These are phyloP conservation scores for Neonothopanus nambi DNA, from an alignment of 1,284 basidiomycete genomes.

Conservation along the genomic window DNA sequence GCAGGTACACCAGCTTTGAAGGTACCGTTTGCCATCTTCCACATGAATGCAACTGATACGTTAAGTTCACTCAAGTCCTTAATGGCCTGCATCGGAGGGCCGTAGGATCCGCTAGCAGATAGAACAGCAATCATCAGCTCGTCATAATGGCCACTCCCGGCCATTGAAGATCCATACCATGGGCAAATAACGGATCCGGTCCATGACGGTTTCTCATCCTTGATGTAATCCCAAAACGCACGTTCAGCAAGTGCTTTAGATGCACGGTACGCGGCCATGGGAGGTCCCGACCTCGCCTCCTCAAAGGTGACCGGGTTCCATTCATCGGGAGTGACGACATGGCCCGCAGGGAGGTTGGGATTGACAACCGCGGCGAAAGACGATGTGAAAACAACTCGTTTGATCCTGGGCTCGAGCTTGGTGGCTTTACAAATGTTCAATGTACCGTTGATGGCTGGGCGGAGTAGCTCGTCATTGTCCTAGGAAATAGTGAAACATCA, in stretches of 20 bases:
- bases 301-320: conserved; percentile 15
- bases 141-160: not conserved
- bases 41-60: conserved; percentile 13
- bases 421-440: conserved; percentile 14
- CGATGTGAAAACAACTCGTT: conserved; percentile 15
- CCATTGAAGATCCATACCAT: conserved; percentile 5
- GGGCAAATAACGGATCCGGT: conserved; percentile 11
- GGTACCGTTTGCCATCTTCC: conserved; percentile 15
- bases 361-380: conserved; percentile 14
- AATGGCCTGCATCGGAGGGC: conserved; percentile 14
- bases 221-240: conserved; percentile 18
- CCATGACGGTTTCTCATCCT: conserved; percentile 12
- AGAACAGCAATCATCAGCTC: not conserved
- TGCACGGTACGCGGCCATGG: conserved; percentile 11
- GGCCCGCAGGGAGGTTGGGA: not conserved
- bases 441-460: conserved; percentile 17
- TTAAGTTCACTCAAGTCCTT: conserved; percentile 12
- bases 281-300: conserved; percentile 8
- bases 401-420: conserved; percentile 11
- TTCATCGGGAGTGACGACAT: not conserved
- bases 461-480: conserved; percentile 13
- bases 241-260: conserved; percentile 16
- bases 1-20: conserved; percentile 13
- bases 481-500: too few relatives aligned
- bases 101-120: conserved; percentile 8